phyloP scores from a whole-genome alignment of 495 filamentous ascomycete species.

The Penicillium daleae region DNA sequence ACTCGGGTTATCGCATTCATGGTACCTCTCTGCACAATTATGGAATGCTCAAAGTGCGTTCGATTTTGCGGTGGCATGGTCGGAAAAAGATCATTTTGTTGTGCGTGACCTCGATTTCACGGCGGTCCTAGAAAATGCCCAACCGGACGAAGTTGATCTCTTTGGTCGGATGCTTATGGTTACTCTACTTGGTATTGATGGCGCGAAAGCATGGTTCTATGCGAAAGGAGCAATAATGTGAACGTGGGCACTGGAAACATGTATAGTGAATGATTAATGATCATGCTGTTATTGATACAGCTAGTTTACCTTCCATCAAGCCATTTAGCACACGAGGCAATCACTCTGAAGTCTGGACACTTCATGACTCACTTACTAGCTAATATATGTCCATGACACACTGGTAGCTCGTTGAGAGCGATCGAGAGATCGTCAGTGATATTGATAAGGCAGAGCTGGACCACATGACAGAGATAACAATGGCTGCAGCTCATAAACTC shows the following conservation, averaged over 20 bases:
- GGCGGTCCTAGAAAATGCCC: conserved; percentile 33
- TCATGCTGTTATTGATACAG: not conserved
- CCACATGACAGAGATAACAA: too few relatives aligned
- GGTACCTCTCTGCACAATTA: conserved; percentile 51
- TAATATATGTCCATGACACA: too few relatives aligned
- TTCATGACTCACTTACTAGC: too few relatives aligned
- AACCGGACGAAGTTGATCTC: conserved; percentile 50
- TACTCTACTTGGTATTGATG: conserved; percentile 45
- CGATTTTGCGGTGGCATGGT: conserved; percentile 54
- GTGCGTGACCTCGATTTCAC: conserved; percentile 45
- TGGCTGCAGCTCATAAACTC: too few relatives aligned
- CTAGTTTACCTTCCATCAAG: too few relatives aligned
- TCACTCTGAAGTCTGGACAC: too few relatives aligned
- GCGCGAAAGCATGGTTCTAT: conserved; percentile 49
- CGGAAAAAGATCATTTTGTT: conserved; percentile 47
- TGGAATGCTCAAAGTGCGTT: conserved; percentile 49
- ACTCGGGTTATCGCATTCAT: conserved; percentile 40
- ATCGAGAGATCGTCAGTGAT: too few relatives aligned
- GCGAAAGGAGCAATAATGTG: conserved; percentile 34
- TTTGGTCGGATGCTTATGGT: conserved; percentile 53
- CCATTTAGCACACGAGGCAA: too few relatives aligned
- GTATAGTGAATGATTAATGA: not conserved
- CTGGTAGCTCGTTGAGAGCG: too few relatives aligned
- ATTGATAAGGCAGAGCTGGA: too few relatives aligned
- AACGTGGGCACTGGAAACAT: not conserved